Percentiles rank a stretch among this genome's conserved stretches.
Evolutionary conservation across 441 rosid species (phyloP).

Genomic region (Raphanus hybrid): DNA sequence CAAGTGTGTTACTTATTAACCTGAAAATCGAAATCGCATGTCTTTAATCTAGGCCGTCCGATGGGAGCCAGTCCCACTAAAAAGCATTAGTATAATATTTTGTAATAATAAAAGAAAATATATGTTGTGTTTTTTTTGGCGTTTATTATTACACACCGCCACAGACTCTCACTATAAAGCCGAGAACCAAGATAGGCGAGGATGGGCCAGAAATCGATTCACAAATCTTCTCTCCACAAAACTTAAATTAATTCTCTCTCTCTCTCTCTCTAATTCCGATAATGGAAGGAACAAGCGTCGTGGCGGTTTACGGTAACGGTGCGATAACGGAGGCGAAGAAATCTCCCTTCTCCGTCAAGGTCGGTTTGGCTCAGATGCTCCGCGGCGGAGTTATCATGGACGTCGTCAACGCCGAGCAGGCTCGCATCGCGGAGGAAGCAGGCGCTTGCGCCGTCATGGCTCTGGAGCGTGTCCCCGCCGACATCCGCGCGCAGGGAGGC

Average conservation of each 20-base stretch:
- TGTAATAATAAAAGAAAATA: background rate
- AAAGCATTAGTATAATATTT: background rate
- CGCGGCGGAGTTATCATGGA: conserved; percentile 98
- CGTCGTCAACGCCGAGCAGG: conserved; percentile 87
- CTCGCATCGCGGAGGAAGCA: conserved; percentile 85
- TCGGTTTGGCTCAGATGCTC: conserved; percentile 96
- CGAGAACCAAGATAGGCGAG: conserved; percentile 37
- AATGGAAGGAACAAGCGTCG: conserved; percentile 87
- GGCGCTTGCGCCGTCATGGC: conserved; percentile 99
- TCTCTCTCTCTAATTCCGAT: conserved; percentile 11
- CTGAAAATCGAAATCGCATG: conserved; percentile 17
- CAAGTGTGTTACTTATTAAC: conserved; percentile 29
- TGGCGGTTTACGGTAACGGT: conserved; percentile 90
- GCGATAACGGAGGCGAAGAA: conserved; percentile 80
- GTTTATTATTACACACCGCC: conserved; percentile 2
- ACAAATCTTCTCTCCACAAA: conserved; percentile 20
- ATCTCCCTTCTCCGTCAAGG: conserved; percentile 92
- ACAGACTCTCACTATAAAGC: conserved; percentile 41
- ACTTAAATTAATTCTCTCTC: conserved; percentile 7
- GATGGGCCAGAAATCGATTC: conserved; percentile 39
- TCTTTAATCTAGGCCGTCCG: conserved; percentile 23
- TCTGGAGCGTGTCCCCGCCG: conserved; percentile 90
- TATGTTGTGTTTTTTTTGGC: background rate
- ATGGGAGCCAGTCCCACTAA: conserved; percentile 3
- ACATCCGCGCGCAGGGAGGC: conserved; percentile 89